phyloP scores from a whole-genome alignment of 2,329 filamentous ascomycete genomes.

The Aspergillus melleus region DNA sequence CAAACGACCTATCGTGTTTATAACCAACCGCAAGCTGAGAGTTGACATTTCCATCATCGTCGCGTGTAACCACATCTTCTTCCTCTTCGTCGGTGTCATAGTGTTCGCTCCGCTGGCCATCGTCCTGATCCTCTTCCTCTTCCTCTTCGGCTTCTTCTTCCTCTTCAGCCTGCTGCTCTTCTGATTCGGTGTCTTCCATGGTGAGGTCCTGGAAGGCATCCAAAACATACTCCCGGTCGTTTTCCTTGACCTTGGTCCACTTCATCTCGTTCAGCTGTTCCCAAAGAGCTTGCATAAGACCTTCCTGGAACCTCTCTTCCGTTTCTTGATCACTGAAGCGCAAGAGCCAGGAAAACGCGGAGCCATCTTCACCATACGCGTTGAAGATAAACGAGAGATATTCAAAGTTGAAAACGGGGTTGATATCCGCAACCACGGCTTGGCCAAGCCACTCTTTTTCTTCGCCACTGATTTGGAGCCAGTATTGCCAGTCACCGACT shows the following conservation, averaged over 20 bases:
- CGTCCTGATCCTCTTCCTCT: slow-evolving; percentile 63
- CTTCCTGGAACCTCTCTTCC: slow-evolving; percentile 86
- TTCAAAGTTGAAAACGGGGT: slow-evolving; percentile 98
- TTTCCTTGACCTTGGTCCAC: slow-evolving; percentile 89
- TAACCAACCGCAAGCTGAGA: slow-evolving; percentile 94
- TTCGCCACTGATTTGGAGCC: slow-evolving; percentile 78
- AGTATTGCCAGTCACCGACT: slow-evolving; percentile 90
- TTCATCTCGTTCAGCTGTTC: slow-evolving; percentile 93
- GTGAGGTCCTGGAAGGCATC: slow-evolving; percentile 93
- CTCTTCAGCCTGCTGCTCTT: slow-evolving; percentile 56
- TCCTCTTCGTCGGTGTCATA: slow-evolving; percentile 78
- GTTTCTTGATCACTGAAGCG: slow-evolving; percentile 82
- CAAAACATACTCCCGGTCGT: slow-evolving; percentile 89
- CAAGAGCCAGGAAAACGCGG: slow-evolving; percentile 92
- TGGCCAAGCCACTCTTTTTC: slow-evolving; percentile 85
- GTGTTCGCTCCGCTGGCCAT: slow-evolving; percentile 68
- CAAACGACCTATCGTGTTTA: slow-evolving; percentile 95
- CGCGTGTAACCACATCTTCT: slow-evolving; percentile 67
- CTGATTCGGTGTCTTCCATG: slow-evolving; percentile 73
- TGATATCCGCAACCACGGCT: slow-evolving; percentile 83
- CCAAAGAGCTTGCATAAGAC: slow-evolving; percentile 93
- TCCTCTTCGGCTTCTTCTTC: slow-evolving; percentile 59
- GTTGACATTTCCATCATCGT: slow-evolving; percentile 81
- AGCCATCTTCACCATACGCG: slow-evolving; percentile 83
- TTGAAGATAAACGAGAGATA: slow-evolving; percentile 99